phyloP scores from a whole-genome alignment of 495 filamentous ascomycete genomes.

The Acidomyces sp. region DNA sequence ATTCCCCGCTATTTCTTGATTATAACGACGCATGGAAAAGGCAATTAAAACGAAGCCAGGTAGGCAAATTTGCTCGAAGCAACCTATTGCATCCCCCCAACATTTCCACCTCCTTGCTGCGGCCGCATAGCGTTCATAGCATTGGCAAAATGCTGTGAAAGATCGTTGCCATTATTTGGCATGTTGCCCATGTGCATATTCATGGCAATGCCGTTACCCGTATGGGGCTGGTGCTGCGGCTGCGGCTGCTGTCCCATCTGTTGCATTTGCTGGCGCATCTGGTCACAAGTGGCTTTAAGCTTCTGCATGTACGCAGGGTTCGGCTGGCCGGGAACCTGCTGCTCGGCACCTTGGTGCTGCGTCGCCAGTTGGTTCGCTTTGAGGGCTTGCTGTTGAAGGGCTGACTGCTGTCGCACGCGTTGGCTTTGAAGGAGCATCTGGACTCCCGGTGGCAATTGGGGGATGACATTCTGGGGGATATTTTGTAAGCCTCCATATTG shows the following conservation, averaged over 20 bases:
- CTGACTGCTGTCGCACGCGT: background rate
- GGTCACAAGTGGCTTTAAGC: constrained; percentile 3
- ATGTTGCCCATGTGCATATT: constrained; percentile 1
- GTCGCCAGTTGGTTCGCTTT: constrained; percentile 10
- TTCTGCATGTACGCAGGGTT: constrained; percentile 14
- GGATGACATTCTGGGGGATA: constrained; percentile 11
- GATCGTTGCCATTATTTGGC: constrained; percentile 1
- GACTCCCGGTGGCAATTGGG: too few relatives aligned
- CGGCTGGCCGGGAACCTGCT: constrained; percentile 5
- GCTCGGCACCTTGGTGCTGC: constrained; percentile 10
- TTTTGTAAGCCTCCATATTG: constrained; percentile 6
- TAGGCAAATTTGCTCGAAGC: too few relatives aligned
- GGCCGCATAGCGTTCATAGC: constrained; percentile 13
- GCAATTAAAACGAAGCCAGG: too few relatives aligned
- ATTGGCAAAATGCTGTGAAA: constrained; percentile 7
- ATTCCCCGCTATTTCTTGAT: too few relatives aligned
- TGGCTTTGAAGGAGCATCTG: background rate
- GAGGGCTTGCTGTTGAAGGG: background rate
- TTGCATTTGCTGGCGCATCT: constrained; percentile 10
- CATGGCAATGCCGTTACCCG: background rate
- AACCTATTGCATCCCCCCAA: too few relatives aligned
- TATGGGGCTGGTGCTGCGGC: background rate
- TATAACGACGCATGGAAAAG: too few relatives aligned
- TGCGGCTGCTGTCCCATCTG: constrained; percentile 1
- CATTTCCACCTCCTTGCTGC: too few relatives aligned